Evolutionary conservation across 257 asterid genomes (phyloP), one percentile per base, ranked within the genome.

Genomic region (Prunella vulgaris): DNA sequence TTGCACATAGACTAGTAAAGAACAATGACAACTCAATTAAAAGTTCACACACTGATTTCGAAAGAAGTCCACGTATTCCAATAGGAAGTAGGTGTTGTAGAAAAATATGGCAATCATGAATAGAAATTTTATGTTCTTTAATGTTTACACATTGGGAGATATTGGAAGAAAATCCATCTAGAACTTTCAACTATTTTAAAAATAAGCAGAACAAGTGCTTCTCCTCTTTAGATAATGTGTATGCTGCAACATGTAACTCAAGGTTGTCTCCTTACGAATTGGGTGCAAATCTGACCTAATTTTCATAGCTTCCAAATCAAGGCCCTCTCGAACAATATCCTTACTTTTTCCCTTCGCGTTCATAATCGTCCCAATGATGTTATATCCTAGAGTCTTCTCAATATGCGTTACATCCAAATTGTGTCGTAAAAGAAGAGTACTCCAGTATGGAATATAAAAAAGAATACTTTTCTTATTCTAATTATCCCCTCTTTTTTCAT

Each of bases 21-120:
- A 60, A 60, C 49, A 60, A 33, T 7, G 30, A 33, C 15, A 60
- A 60, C 66, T 60, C 49, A 60, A 60, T 60, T 10, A 60, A n/a
- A 9, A 30, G 66, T 3, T 60, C 66, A 60, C 66, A 60, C 2
- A 60, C 49, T 17, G 25, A 30, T 60, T 60, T 60, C 2, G 46
- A 48, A n/a, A 60, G 46, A 32, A 60, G 48, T 14, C 66, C 66
- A 7, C 66, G 25, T 30, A 60, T 60, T 18, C 48, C 66, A 14
- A 60, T 7, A n/a, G 27, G 66, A 6, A 60, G 66, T 30, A 30
- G 66, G 7, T 32, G 48, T 32, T 60, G 48, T 60, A 60, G 46
- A 60, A 60, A 48, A n/a, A 60, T 17, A 15, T 60, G 66, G 3
- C 48, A 60, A 15, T 60, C 48, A 7, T 28, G 64, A 30, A 22